Percentiles rank a stretch among this genome's conserved stretches.
These are phyloP conservation scores for Rugonectria rugulosa DNA, from an alignment of 2,329 filamentous ascomycete genomes.

Conservation along the genomic window DNA sequence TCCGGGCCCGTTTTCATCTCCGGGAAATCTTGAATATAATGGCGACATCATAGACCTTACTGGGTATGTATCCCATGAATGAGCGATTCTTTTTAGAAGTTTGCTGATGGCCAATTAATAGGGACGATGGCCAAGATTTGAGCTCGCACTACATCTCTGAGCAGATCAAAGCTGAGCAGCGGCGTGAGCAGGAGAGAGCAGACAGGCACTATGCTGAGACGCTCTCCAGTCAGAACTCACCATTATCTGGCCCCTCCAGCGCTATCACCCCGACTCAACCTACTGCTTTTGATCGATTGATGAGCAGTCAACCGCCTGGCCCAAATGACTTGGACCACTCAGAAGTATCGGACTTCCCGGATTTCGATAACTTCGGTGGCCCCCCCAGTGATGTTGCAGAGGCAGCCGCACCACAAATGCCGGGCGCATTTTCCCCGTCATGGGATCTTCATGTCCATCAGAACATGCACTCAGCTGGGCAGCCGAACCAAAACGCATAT, in stretches of 20 bases:
- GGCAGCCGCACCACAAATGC: conserved; percentile 13
- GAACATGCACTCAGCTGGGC: conserved; percentile 1
- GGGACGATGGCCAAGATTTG: conserved; percentile 45
- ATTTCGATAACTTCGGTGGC: not conserved
- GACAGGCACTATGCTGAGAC: conserved; percentile 41
- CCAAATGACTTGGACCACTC: not conserved
- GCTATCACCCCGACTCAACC: conserved; percentile 5
- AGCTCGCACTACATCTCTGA: conserved; percentile 40
- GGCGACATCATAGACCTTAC: conserved; percentile 52
- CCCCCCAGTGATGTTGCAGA: not conserved
- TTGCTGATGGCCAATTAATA: conserved; percentile 17
- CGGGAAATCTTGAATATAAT: conserved; percentile 9
- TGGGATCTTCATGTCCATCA: conserved; percentile 21
- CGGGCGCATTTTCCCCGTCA: conserved; percentile 24
- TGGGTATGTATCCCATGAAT: too few relatives aligned
- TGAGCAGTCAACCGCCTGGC: conserved; percentile 39
- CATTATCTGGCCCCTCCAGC: not conserved
- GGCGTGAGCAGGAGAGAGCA: conserved; percentile 38
- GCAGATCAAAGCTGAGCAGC: conserved; percentile 46
- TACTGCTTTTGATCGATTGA: conserved; percentile 40
- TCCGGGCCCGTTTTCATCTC: conserved; percentile 16
- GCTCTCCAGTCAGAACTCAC: conserved; percentile 36
- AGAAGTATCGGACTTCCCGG: conserved; percentile 1
- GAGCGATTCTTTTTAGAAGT: too few relatives aligned
- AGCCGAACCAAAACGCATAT: not conserved